Evolutionary conservation across 176 grass and related monocot genomes (phyloP), one percentile per base, ranked within the genome.

Genomic region (Carex littledalei): DNA sequence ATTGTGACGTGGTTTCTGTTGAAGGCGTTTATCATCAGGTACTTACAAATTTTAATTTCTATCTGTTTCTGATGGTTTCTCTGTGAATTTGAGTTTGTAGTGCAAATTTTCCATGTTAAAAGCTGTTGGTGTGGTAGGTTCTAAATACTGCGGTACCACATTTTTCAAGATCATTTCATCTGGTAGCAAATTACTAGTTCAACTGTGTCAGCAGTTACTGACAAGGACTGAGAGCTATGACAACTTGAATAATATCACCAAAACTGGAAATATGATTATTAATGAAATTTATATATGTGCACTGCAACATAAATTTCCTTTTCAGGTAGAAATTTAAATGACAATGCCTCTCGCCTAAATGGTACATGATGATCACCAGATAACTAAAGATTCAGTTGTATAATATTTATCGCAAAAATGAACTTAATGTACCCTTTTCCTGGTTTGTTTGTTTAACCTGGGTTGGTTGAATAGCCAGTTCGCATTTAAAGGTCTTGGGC

Each of bases 1-100:
- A 67, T 69, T 50, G 41, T 83, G 81, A 83, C 41, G 57, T 35
- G 50, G 74, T 8, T 57, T 78, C 74, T 57, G 24, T 78, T 78
- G 74, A 57, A 18, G 14, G 50, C 15, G 6, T 9, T 78, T 55
- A 72, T 56, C 26, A 57, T 78, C 13, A 78, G 74, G 74, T 78
- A 78, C 50, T 57, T 78, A 1, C 74, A 78, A 34, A 56, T 7
- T 34, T 78, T 18, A 57, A 57, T 18, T 70, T 41, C 31, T 70
- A 43, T 18, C 22, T 56, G 52, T 78, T 78, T 56, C 24, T 78
- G 50, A 32, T 78, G 52, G 2, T 6, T 56, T 78, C 6, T 56
- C 74, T 57, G 34, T 37, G 17, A 70, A 41, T 70, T 41, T 41
- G 67, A 41, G 67, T 70, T 41, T 70, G 16, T 41, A 43, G 16